These are phyloP conservation scores for Eimeria sp. DNA, from an alignment of 169 alveolate species.

Conservation along the genomic window DNA sequence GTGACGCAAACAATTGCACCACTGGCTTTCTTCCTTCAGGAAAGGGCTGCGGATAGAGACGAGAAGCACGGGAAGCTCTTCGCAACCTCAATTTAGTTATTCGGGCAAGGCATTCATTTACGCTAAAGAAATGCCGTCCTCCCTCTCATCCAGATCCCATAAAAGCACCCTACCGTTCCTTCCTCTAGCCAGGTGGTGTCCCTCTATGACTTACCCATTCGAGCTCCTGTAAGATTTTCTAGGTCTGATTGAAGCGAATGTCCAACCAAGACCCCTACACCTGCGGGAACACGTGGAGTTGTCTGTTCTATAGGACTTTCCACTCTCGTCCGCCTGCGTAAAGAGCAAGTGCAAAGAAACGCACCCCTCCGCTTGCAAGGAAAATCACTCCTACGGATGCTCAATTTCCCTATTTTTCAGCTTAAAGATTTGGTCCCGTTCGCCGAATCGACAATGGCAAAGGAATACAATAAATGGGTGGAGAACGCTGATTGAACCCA, in stretches of 20 bases:
- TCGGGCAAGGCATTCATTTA: neutral
- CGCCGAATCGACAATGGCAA: neutral
- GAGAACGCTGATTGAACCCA: neutral
- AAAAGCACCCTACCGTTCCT: neutral
- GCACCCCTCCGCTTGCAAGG: neutral
- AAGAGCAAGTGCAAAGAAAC: neutral
- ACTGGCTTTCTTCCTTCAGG: conserved; percentile 26
- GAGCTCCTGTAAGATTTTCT: neutral
- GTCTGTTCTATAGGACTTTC: neutral
- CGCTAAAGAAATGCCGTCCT: neutral
- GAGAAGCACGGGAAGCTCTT: neutral
- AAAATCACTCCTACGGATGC: neutral
- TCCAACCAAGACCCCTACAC: conserved; percentile 9
- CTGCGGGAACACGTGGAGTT: neutral
- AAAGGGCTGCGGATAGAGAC: conserved; percentile 26
- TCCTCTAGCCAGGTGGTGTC: neutral
- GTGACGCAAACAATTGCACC: conserved; percentile 28
- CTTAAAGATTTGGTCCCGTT: neutral
- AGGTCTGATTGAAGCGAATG: neutral
- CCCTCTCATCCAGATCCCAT: neutral
- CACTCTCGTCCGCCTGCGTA: neutral
- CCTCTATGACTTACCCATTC: conserved; percentile 4
- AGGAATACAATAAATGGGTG: neutral
- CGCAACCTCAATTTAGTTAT: neutral
- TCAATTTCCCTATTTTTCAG: neutral